Evolutionary conservation across 805 yeast species (phyloP).

Genomic region (Ogataea paradorogensis): DNA sequence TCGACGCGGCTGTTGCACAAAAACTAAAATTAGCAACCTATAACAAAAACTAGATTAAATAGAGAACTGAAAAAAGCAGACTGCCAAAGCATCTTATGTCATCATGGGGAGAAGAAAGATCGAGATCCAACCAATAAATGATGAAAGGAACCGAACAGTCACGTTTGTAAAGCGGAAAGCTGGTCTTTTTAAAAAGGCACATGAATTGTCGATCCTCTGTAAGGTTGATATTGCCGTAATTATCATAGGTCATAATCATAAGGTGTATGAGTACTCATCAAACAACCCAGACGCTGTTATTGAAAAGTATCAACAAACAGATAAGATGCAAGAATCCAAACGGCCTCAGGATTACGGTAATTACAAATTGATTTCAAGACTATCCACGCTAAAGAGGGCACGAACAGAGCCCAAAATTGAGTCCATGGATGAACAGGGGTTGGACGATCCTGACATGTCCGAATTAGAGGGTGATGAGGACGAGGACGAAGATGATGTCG

Average conservation of each 20-base stretch:
- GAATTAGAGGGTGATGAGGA: conserved; percentile 16
- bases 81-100: conserved; percentile 5
- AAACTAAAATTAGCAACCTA: conserved; percentile 16
- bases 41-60: conserved; percentile 2
- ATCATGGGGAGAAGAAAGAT: conserved; percentile 96
- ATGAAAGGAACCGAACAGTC: conserved; percentile 80
- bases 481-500: conserved; percentile 11
- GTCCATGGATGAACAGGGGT: conserved; percentile 1
- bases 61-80: neutral
- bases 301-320: conserved; percentile 33
- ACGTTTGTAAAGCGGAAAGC: conserved; percentile 94
- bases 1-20: conserved; percentile 5
- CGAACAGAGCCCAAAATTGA: conserved; percentile 8
- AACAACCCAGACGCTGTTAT: conserved; percentile 56
- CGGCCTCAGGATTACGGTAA: conserved; percentile 67
- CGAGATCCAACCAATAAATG: conserved; percentile 84
- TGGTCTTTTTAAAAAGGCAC: conserved; percentile 86
- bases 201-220: conserved; percentile 83
- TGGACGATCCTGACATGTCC: conserved; percentile 2
- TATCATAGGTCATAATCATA: conserved; percentile 78
- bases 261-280: conserved; percentile 80
- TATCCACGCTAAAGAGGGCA: conserved; percentile 24
- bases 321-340: conserved; percentile 52
- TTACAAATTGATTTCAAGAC: conserved; percentile 38
- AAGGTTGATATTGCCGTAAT: conserved; percentile 91